Percentiles rank a stretch among this genome's conserved stretches.
phyloP scores from a whole-genome alignment of 345 rosid species.

The Melaleuca alternifolia region DNA sequence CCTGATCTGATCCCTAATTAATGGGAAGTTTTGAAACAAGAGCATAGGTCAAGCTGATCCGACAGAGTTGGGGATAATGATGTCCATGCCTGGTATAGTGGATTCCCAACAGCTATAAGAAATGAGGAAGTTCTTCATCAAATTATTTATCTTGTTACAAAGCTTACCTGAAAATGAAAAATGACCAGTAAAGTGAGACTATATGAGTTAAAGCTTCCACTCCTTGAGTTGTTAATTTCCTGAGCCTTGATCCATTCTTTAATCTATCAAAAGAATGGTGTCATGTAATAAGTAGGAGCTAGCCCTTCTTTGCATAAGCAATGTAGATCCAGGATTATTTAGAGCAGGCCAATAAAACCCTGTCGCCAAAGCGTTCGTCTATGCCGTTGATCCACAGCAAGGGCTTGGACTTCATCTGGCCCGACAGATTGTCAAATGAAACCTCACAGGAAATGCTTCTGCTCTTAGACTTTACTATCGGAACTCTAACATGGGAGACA shows the following conservation, averaged over 20 bases:
- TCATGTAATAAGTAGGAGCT: background rate
- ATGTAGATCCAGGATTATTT: background rate
- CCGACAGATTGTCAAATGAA: slow-evolving; percentile 62
- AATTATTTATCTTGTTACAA: background rate
- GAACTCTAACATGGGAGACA: slow-evolving; percentile 56
- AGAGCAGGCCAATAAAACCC: slow-evolving; percentile 55
- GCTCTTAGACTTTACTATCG: slow-evolving; percentile 58
- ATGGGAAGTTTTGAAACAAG: background rate
- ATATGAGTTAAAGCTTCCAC: slow-evolving; percentile 65
- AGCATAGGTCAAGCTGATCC: background rate
- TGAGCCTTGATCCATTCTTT: slow-evolving; percentile 95
- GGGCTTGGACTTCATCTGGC: slow-evolving; percentile 62
- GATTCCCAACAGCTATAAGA: background rate
- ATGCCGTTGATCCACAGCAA: slow-evolving; percentile 66
- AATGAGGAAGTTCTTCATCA: background rate
- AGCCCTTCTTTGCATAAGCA: background rate
- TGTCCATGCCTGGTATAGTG: background rate
- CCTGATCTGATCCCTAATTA: background rate
- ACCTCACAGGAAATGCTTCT: slow-evolving; percentile 66
- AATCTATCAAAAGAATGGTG: slow-evolving; percentile 33
- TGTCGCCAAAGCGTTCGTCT: slow-evolving; percentile 66
- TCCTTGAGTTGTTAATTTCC: slow-evolving; percentile 51
- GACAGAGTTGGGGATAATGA: background rate
- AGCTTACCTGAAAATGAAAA: slow-evolving; percentile 82
- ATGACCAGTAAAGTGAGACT: slow-evolving; percentile 65